Conservation (phyloP, 2,329 filamentous ascomycete species). For the Nannizziopsis arthrosporioides region DNA sequence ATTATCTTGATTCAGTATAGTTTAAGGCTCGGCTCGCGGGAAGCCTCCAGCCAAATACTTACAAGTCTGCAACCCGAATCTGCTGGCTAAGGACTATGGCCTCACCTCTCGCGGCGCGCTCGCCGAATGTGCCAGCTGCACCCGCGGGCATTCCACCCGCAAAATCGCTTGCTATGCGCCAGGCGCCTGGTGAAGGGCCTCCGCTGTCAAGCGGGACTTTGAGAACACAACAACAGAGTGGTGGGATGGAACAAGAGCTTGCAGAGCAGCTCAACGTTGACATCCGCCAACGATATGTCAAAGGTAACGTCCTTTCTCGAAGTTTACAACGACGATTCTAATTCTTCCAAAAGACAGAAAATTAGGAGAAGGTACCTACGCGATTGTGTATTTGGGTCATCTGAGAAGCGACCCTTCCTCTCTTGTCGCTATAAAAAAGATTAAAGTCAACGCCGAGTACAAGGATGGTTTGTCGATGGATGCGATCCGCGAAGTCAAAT, state of each 20-base stretch:
- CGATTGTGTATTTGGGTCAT: slow-evolving; percentile 84
- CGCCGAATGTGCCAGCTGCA: slow-evolving; percentile 21
- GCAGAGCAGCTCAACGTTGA: slow-evolving; percentile 72
- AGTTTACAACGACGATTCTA: not conserved
- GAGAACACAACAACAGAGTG: not conserved
- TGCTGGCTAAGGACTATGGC: slow-evolving; percentile 22
- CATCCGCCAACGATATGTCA: slow-evolving; percentile 79
- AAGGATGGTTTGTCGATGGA: slow-evolving; percentile 88
- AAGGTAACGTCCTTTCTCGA: slow-evolving; percentile 44
- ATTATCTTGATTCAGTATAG: too few species aligned
- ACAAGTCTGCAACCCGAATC: not conserved
- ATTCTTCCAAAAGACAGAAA: slow-evolving; percentile 54
- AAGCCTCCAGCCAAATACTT: not conserved
- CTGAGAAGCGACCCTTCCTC: slow-evolving; percentile 58
- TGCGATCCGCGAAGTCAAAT: slow-evolving; percentile 89
- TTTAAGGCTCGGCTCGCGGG: not conserved
- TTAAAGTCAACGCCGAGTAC: slow-evolving; percentile 49
- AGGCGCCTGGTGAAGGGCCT: slow-evolving; percentile 15
- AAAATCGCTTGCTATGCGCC: slow-evolving; percentile 26
- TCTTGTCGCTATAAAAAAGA: slow-evolving; percentile 58
- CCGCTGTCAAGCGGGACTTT: not conserved
- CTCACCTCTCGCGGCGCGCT: slow-evolving; percentile 33
- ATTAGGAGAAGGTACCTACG: slow-evolving; percentile 92
- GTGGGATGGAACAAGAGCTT: slow-evolving; percentile 30
- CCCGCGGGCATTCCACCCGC: slow-evolving; percentile 23